These are phyloP conservation scores for Erysimum pusillum DNA, from an alignment of 441 rosid genomes.

Conservation along the genomic window DNA sequence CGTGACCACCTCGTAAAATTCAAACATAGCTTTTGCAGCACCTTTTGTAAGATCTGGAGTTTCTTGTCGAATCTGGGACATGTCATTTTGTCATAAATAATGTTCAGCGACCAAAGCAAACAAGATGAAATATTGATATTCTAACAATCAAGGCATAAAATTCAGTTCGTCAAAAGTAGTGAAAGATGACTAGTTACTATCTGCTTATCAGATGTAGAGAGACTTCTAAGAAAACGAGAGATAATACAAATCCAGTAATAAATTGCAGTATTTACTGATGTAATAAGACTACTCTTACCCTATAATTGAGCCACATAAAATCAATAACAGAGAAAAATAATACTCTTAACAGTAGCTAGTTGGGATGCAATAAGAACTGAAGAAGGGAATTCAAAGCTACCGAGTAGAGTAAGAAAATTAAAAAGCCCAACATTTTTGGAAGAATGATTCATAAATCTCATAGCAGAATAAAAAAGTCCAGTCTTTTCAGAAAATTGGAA, in stretches of 20 bases:
- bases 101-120: slow-evolving; percentile 34
- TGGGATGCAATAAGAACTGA: slow-evolving; percentile 11
- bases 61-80: slow-evolving; percentile 77
- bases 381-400: slow-evolving; percentile 14
- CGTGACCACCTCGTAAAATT: slow-evolving; percentile 88
- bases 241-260: neutral
- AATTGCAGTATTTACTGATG: slow-evolving; percentile 7
- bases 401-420: neutral
- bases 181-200: slow-evolving; percentile 37
- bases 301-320: slow-evolving; percentile 16
- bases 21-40: slow-evolving; percentile 89
- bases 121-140: slow-evolving; percentile 35
- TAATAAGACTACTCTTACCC: slow-evolving; percentile 13
- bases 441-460: slow-evolving; percentile 10
- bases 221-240: slow-evolving; percentile 20
- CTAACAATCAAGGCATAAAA: slow-evolving; percentile 29
- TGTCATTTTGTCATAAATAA: slow-evolving; percentile 34
- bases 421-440: slow-evolving; percentile 9
- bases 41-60: slow-evolving; percentile 84
- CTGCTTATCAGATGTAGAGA: slow-evolving; percentile 14
- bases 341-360: slow-evolving; percentile 10
- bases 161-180: slow-evolving; percentile 11
- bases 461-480: neutral
- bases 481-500: neutral
- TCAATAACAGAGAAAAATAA: slow-evolving; percentile 6